Evolutionary conservation across 1,284 basidiomycete genomes (phyloP).

Genomic region (Austroboletus rostrupii): DNA sequence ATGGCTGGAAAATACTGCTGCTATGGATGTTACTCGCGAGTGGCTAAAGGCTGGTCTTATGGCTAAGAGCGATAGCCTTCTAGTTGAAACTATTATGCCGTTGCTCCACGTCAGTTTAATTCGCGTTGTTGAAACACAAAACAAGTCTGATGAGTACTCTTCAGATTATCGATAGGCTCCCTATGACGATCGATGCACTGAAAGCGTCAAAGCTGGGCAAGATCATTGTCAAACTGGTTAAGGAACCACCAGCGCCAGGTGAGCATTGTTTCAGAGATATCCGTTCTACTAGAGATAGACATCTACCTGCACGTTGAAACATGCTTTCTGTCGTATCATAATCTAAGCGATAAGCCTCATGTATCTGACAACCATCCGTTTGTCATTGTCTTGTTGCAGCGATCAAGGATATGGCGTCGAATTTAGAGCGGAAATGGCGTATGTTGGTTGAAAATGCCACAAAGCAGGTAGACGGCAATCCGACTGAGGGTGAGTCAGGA

Average conservation of each 20-base stretch:
- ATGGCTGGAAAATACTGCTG: conserved; percentile 68
- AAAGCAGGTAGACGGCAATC: conserved; percentile 46
- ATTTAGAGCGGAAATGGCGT: conserved; percentile 79
- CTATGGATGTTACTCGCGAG: conserved; percentile 72
- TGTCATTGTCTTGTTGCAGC: conserved; percentile 50
- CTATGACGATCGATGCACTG: conserved; percentile 63
- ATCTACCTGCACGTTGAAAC: conserved; percentile 24
- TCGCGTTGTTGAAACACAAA: conserved; percentile 5
- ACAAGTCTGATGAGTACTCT: conserved; percentile 18
- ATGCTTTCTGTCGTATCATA: conserved; percentile 34
- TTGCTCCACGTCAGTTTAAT: conserved; percentile 66
- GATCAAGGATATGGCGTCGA: conserved; percentile 86
- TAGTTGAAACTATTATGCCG: conserved; percentile 77
- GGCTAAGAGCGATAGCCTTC: conserved; percentile 50
- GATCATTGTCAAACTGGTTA: conserved; percentile 66
- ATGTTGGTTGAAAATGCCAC: conserved; percentile 45
- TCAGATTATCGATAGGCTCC: conserved; percentile 78
- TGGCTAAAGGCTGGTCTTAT: conserved; percentile 69
- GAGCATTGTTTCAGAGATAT: conserved; percentile 38
- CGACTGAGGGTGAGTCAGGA: conserved; percentile 68
- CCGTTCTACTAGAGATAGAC: conserved; percentile 24
- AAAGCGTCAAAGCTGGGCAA: conserved; percentile 72
- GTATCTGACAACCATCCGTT: conserved; percentile 64
- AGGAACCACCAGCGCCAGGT: conserved; percentile 66
- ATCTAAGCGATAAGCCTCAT: conserved; percentile 42